phyloP scores from a whole-genome alignment of 345 rosid species.

The Gynandropsis gynandra region DNA sequence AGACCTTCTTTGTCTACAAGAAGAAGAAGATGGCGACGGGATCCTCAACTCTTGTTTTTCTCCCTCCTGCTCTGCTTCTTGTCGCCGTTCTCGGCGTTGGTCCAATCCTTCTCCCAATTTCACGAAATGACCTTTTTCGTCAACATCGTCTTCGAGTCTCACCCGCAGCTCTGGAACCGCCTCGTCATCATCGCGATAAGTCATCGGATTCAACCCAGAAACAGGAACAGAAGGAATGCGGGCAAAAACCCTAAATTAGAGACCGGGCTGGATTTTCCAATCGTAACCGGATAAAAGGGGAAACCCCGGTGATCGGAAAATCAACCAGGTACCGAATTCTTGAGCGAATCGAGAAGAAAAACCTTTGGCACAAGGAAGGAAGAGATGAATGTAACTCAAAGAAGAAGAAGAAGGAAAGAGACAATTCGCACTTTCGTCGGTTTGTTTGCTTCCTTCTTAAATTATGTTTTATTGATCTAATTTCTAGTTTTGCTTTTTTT shows the following conservation, averaged over 20 bases:
- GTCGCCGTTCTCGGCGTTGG: constrained; percentile 24
- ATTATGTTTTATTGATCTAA: too few relatives aligned
- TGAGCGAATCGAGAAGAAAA: not conserved
- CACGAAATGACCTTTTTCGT: constrained; percentile 31
- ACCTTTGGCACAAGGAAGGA: not conserved
- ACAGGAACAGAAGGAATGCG: not conserved
- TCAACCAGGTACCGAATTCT: not conserved
- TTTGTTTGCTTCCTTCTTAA: constrained; percentile 9
- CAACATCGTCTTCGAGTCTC: constrained; percentile 25
- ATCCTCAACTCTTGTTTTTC: not conserved
- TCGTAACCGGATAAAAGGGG: not conserved
- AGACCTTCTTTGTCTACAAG: constrained; percentile 26
- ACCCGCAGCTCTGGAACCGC: constrained; percentile 46
- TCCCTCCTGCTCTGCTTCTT: constrained; percentile 18
- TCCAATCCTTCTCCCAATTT: constrained; percentile 35
- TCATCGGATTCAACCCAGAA: constrained; percentile 36
- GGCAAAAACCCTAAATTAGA: not conserved
- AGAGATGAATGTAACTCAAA: constrained; percentile 8
- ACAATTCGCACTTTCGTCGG: constrained; percentile 3
- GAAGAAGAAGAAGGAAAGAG: not conserved
- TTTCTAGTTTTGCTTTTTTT: too few relatives aligned
- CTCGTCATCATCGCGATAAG: constrained; percentile 34
- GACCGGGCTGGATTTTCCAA: constrained; percentile 17
- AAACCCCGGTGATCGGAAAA: constrained; percentile 19
- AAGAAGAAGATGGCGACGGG: constrained; percentile 6